A percentile compares a stretch with the other conserved stretches of the same genome.
These are phyloP conservation scores for Chlorella sp. DNA, from an alignment of 139 green algal species.

Conservation along the genomic window DNA sequence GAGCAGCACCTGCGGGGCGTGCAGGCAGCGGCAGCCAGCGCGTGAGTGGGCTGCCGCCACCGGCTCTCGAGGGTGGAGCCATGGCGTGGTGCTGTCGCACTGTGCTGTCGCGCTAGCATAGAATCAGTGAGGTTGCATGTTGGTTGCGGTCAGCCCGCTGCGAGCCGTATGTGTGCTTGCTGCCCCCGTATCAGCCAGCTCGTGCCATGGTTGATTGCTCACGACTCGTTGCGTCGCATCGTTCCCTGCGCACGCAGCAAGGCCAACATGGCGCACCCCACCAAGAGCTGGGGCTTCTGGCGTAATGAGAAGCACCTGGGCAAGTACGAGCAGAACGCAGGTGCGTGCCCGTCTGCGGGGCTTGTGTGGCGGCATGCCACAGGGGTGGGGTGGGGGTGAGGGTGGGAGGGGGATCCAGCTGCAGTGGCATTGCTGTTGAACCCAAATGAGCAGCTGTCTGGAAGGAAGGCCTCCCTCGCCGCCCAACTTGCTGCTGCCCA, in stretches of 20 bases:
- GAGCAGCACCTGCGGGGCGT: slow-evolving; percentile 26
- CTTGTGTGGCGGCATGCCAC: no score
- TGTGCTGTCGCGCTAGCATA: background rate
- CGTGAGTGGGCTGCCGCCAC: slow-evolving; percentile 23
- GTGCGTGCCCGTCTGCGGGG: no score
- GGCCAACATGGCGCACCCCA: slow-evolving; percentile 36
- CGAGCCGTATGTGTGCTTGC: background rate
- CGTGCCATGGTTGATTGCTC: no score
- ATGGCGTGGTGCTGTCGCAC: background rate
- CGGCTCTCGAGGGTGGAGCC: no score
- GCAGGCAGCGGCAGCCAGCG: background rate
- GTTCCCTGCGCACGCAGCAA: slow-evolving; percentile 25
- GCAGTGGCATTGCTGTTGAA: background rate
- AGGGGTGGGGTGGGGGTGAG: no score
- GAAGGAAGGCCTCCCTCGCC: background rate
- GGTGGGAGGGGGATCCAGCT: no score
- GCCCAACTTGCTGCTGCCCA: background rate
- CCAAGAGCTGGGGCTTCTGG: slow-evolving; percentile 54
- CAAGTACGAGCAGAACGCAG: slow-evolving; percentile 13
- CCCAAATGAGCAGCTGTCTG: background rate
- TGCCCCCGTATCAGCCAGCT: background rate
- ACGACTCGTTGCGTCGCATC: background rate
- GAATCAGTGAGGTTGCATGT: background rate
- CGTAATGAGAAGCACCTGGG: slow-evolving; percentile 33
- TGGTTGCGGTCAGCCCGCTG: background rate